These are phyloP conservation scores for Backusella australiensis DNA, from an alignment of 192 early-diverging fungal genomes.

Conservation along the genomic window DNA sequence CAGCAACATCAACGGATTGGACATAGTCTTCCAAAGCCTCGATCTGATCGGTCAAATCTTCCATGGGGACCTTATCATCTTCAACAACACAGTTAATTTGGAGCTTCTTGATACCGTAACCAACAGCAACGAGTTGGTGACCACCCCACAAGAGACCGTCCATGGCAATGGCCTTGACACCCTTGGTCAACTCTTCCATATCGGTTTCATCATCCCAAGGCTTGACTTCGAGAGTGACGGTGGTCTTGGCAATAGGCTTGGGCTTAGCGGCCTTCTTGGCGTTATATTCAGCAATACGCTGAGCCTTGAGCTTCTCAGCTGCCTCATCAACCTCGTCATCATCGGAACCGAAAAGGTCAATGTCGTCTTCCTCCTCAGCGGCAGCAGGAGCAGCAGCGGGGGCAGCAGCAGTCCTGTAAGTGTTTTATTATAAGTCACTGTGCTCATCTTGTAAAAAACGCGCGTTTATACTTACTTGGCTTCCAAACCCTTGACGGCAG, in stretches of 20 bases:
- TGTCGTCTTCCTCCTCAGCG: constrained; percentile 88
- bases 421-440: background rate
- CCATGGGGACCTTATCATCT: constrained; percentile 88
- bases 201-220: constrained; percentile 98
- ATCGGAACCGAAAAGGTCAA: constrained; percentile 95
- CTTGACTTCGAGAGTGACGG: constrained; percentile 92
- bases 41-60: constrained; percentile 85
- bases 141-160: constrained; percentile 91
- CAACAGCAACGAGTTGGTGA: constrained; percentile 76
- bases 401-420: constrained; percentile 47
- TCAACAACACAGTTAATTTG: constrained; percentile 90
- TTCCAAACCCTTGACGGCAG: constrained; percentile 47
- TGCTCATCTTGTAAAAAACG: background rate
- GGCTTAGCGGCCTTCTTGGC: constrained; percentile 91
- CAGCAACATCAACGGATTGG: constrained; percentile 88
- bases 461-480: constrained; percentile 46
- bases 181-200: constrained; percentile 71
- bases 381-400: constrained; percentile 54
- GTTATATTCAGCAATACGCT: constrained; percentile 88
- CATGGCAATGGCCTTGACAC: constrained; percentile 75
- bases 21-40: constrained; percentile 78
- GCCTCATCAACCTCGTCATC: constrained; percentile 92
- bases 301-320: constrained; percentile 82
- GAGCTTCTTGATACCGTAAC: constrained; percentile 97
- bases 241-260: constrained; percentile 87